Evolutionary conservation across 2,329 filamentous ascomycete species (phyloP).

Genomic region (Verticillium isaacii): DNA sequence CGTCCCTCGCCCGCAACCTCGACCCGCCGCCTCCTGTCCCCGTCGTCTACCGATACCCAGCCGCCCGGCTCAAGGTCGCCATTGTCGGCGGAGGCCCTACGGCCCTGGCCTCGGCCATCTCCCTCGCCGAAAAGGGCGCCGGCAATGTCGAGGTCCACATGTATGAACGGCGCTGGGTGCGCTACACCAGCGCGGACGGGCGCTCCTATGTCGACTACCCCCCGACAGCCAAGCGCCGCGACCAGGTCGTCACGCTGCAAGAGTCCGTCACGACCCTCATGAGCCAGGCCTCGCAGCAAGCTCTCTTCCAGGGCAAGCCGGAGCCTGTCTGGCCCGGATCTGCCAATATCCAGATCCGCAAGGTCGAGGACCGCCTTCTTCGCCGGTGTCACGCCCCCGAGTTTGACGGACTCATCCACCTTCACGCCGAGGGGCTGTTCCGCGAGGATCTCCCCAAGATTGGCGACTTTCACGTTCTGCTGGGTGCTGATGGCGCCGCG

Average conservation of each 20-base stretch:
- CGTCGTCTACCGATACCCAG: constrained; percentile 21
- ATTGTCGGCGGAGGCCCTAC: constrained; percentile 28
- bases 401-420: constrained; percentile 23
- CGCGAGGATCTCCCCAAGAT: constrained; percentile 22
- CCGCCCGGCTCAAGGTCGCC: constrained; percentile 20
- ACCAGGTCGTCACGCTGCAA: constrained; percentile 30
- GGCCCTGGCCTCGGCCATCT: constrained; percentile 25
- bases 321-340: constrained; percentile 30
- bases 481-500: constrained; percentile 29
- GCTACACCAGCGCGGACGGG: constrained; percentile 12
- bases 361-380: constrained; percentile 31
- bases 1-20: constrained; percentile 22
- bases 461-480: constrained; percentile 29
- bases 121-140: constrained; percentile 25
- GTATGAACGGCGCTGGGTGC: constrained; percentile 27
- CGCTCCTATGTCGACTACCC: constrained; percentile 22
- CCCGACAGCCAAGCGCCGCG: constrained; percentile 20
- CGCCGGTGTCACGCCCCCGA: constrained; percentile 24
- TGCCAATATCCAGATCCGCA: constrained; percentile 31
- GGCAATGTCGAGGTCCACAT: constrained; percentile 27
- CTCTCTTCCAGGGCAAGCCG: constrained; percentile 24
- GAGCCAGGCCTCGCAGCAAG: constrained; percentile 19
- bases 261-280: constrained; percentile 26
- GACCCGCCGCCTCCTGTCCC: constrained; percentile 16
- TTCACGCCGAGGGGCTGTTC: constrained; percentile 25